phyloP scores from a whole-genome alignment of 768 basidiomycete genomes.

The Phlebiopsis gigantea region DNA sequence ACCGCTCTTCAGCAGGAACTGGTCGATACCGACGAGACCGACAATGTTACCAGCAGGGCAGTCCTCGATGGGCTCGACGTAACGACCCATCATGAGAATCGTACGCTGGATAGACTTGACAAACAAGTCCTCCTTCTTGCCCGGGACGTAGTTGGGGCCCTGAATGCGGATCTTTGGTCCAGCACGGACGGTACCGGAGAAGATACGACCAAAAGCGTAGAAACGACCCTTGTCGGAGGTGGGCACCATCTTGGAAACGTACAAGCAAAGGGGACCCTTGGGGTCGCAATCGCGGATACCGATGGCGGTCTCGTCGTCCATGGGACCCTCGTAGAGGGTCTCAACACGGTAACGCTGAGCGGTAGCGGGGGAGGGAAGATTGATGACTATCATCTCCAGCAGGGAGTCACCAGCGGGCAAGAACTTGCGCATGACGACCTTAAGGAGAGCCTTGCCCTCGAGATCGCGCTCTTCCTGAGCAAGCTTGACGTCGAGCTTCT shows the following conservation, averaged over 20 bases:
- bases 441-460: slow-evolving; percentile 94
- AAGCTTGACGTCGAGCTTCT: slow-evolving; percentile 95
- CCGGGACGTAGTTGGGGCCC: slow-evolving; percentile 97
- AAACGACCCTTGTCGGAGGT: slow-evolving; percentile 99
- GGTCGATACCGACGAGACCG: slow-evolving; percentile 99
- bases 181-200: slow-evolving; percentile 94
- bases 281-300: slow-evolving; percentile 98
- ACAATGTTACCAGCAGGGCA: slow-evolving; percentile 98
- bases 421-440: slow-evolving; percentile 99
- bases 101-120: slow-evolving; percentile 98
- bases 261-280: slow-evolving; percentile 92
- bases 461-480: slow-evolving; percentile 84
- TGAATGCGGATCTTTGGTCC: slow-evolving; percentile 99
- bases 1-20: slow-evolving; percentile 99
- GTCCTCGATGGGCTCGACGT: slow-evolving; percentile 97
- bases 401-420: slow-evolving; percentile 97
- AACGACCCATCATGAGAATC: slow-evolving; percentile 99
- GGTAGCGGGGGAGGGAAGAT: slow-evolving; percentile 94
- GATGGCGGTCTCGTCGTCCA: slow-evolving; percentile 99
- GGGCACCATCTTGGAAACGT: slow-evolving; percentile 99
- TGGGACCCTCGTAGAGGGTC: slow-evolving; percentile 98
- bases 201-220: slow-evolving; percentile 99
- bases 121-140: slow-evolving; percentile 98
- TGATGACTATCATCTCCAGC: slow-evolving; percentile 99
- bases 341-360: slow-evolving; percentile 99